A percentile compares a stretch with the other conserved stretches of the same genome.
Conservation (phyloP, 108 stramenopile species). For the Nitzschia putrida region DNA sequence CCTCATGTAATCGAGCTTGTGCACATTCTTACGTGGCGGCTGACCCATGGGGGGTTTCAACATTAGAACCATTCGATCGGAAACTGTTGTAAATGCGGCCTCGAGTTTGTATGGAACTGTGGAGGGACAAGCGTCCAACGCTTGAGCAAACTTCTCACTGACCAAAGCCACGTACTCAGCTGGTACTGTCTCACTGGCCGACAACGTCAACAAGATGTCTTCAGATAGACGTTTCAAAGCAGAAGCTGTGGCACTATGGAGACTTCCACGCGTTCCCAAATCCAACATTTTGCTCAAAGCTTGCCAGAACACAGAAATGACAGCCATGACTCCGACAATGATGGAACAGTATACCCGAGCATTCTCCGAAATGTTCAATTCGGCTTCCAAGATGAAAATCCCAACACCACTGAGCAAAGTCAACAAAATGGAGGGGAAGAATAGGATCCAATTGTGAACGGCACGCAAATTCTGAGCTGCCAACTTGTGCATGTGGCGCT, state of each 20-base stretch:
- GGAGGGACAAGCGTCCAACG: conserved; percentile 33
- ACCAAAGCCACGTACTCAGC: conserved; percentile 40
- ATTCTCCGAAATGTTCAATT: conserved; percentile 16
- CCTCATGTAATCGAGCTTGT: conserved; percentile 25
- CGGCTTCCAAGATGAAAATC: conserved; percentile 36
- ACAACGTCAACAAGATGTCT: conserved; percentile 37
- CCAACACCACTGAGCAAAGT: conserved; percentile 35
- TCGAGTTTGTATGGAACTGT: conserved; percentile 36
- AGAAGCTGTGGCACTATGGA: conserved; percentile 30
- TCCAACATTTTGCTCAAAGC: conserved; percentile 41
- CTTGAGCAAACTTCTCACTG: conserved; percentile 39
- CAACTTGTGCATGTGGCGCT: conserved; percentile 43
- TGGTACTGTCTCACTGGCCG: conserved; percentile 33
- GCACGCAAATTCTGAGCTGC: conserved; percentile 32
- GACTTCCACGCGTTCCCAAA: conserved; percentile 26
- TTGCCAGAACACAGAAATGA: conserved; percentile 45
- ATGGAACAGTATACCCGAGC: conserved; percentile 28
- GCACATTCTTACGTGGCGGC: conserved; percentile 18
- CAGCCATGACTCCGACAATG: conserved; percentile 23
- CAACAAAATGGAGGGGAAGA: conserved; percentile 31
- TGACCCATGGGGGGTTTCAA: conserved; percentile 29
- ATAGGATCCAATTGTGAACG: conserved; percentile 42
- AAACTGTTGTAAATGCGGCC: conserved; percentile 31
- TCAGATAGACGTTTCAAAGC: conserved; percentile 41
- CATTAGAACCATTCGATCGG: conserved; percentile 42